phyloP scores from a whole-genome alignment of 768 basidiomycete genomes.

The Boletus pseudopeckii region DNA sequence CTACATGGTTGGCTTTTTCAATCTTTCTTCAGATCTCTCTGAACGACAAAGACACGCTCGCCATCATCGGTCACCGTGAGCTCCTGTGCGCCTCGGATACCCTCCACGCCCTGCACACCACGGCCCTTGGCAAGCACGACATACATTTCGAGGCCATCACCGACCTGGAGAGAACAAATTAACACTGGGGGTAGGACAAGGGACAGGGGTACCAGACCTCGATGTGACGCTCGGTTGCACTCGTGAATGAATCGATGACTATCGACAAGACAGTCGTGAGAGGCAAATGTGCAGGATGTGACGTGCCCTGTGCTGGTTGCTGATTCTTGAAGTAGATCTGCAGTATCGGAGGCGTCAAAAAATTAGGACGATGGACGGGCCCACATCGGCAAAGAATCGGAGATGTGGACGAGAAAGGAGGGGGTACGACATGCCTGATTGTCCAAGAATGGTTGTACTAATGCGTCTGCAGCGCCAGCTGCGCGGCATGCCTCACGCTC shows the following conservation, averaged over 20 bases:
- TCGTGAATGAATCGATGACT: slow-evolving; percentile 94
- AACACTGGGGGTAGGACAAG: not conserved
- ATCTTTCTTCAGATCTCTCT: slow-evolving; percentile 82
- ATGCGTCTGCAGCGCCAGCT: slow-evolving; percentile 89
- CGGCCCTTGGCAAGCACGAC: slow-evolving; percentile 75
- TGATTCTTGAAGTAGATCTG: slow-evolving; percentile 99
- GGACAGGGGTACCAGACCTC: slow-evolving; percentile 55
- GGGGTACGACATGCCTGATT: slow-evolving; percentile 71
- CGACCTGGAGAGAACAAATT: slow-evolving; percentile 55
- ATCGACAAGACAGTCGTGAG: slow-evolving; percentile 76
- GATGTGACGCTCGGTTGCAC: slow-evolving; percentile 97
- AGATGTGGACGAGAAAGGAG: slow-evolving; percentile 23
- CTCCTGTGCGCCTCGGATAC: slow-evolving; percentile 57
- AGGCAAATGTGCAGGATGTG: slow-evolving; percentile 80
- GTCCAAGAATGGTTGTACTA: slow-evolving; percentile 97
- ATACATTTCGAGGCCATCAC: slow-evolving; percentile 92
- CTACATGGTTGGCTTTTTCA: slow-evolving; percentile 29
- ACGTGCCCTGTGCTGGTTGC: slow-evolving; percentile 61
- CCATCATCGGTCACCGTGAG: slow-evolving; percentile 57
- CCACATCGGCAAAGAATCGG: slow-evolving; percentile 50
- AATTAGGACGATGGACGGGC: slow-evolving; percentile 29
- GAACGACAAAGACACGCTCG: slow-evolving; percentile 73
- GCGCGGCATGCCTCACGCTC: slow-evolving; percentile 96
- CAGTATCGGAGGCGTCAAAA: slow-evolving; percentile 16
- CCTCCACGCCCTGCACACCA: slow-evolving; percentile 54